A percentile compares a stretch with the other conserved stretches of the same genome.
These are phyloP conservation scores for Botryotinia calthae DNA, from an alignment of 2,329 filamentous ascomycete species.

Conservation along the genomic window DNA sequence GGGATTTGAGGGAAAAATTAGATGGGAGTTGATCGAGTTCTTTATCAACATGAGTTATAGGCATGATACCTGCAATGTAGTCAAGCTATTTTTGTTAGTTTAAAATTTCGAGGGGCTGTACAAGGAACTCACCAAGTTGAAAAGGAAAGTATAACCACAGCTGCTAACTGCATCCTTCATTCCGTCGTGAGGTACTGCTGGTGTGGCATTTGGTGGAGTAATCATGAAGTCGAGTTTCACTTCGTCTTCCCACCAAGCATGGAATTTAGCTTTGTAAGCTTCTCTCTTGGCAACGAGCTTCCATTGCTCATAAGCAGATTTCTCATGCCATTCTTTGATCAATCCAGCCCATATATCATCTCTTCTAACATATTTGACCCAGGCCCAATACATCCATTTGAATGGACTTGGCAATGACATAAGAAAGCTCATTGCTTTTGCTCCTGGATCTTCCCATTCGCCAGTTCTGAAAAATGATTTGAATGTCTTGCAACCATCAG, in stretches of 20 bases:
- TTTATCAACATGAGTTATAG: slow-evolving; percentile 80
- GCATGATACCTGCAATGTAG: slow-evolving; percentile 78
- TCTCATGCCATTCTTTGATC: slow-evolving; percentile 68
- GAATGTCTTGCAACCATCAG: slow-evolving; percentile 80
- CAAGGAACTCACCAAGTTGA: slow-evolving; percentile 67
- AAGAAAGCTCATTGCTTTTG: slow-evolving; percentile 69
- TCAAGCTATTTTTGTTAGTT: slow-evolving; percentile 58
- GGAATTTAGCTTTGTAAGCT: slow-evolving; percentile 73
- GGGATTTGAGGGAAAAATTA: slow-evolving; percentile 56
- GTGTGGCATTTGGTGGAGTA: slow-evolving; percentile 84
- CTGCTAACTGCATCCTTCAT: slow-evolving; percentile 84
- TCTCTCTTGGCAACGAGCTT: slow-evolving; percentile 75
- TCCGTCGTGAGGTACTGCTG: slow-evolving; percentile 79
- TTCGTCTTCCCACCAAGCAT: slow-evolving; percentile 78
- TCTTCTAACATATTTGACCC: slow-evolving; percentile 77
- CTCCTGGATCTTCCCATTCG: slow-evolving; percentile 78
- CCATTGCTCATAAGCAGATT: slow-evolving; percentile 78
- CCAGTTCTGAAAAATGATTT: slow-evolving; percentile 71
- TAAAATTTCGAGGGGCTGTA: not conserved
- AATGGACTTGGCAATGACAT: slow-evolving; percentile 70
- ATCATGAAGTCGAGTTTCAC: slow-evolving; percentile 74
- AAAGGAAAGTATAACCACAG: slow-evolving; percentile 91
- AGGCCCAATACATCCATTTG: slow-evolving; percentile 84
- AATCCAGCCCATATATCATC: slow-evolving; percentile 78
- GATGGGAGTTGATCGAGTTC: slow-evolving; percentile 62